Evolutionary conservation across 2,329 filamentous ascomycete species (phyloP).

Genomic region (Thermoascus crustaceus): DNA sequence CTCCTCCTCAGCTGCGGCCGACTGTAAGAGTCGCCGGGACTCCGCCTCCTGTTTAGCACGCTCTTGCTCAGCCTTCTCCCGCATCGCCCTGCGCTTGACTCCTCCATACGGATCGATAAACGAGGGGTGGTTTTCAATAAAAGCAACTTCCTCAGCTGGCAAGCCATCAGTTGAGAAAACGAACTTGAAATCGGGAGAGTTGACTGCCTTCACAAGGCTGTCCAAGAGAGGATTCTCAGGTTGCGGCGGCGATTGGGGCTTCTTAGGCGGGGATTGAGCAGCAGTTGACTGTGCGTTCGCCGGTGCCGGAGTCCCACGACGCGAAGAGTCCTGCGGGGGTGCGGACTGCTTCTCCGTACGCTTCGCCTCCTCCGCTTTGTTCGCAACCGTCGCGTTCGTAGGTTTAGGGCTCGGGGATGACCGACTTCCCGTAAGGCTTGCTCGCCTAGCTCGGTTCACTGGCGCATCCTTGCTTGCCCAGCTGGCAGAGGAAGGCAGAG

Average conservation of each 20-base stretch:
- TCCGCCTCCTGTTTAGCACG: slow-evolving; percentile 47
- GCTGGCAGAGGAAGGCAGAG: slow-evolving; percentile 85
- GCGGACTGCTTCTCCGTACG: slow-evolving; percentile 23
- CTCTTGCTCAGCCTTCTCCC: slow-evolving; percentile 60
- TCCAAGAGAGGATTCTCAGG: slow-evolving; percentile 27
- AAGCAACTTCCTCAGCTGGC: slow-evolving; percentile 41
- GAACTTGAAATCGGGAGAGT: slow-evolving; percentile 45
- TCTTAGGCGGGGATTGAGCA: slow-evolving; percentile 14
- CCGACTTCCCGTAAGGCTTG: slow-evolving; percentile 73
- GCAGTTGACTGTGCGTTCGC: slow-evolving; percentile 14
- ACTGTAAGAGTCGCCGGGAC: slow-evolving; percentile 44
- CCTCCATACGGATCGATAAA: slow-evolving; percentile 79
- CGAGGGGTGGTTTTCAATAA: slow-evolving; percentile 57
- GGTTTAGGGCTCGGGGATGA: slow-evolving; percentile 73
- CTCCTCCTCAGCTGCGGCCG: slow-evolving; percentile 55
- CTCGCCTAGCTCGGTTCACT: slow-evolving; percentile 56
- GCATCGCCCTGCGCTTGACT: slow-evolving; percentile 68
- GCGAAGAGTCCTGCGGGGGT: slow-evolving; percentile 14
- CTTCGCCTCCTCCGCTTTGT: slow-evolving; percentile 28
- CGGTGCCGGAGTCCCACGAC: slow-evolving; percentile 18
- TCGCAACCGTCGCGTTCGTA: slow-evolving; percentile 36
- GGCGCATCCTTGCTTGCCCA: slow-evolving; percentile 70
- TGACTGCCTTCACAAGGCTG: slow-evolving; percentile 40
- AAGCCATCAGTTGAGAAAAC: slow-evolving; percentile 43
- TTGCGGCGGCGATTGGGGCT: slow-evolving; percentile 13